Evolutionary conservation across 2,329 filamentous ascomycete genomes (phyloP).

Genomic region (Penicillium sp.): DNA sequence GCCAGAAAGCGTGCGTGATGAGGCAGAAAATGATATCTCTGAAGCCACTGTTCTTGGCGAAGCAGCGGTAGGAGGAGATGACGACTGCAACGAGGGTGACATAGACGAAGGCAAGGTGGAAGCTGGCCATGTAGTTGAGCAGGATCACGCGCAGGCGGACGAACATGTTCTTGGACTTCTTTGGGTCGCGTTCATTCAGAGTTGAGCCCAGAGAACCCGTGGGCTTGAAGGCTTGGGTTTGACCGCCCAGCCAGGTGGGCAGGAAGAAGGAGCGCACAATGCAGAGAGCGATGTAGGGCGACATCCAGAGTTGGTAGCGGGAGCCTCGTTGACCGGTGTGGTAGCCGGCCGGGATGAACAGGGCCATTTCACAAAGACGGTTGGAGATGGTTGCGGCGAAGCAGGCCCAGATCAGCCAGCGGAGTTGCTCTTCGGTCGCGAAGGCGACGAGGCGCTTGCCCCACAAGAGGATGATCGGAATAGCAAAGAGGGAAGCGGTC

Average conservation of each 20-base stretch:
- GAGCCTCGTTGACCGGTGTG: conserved; percentile 57
- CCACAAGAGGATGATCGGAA: conserved; percentile 58
- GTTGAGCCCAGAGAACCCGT: conserved; percentile 57
- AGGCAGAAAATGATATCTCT: conserved; percentile 51
- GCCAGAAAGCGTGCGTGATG: conserved; percentile 62
- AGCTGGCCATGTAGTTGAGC: conserved; percentile 55
- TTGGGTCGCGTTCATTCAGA: conserved; percentile 56
- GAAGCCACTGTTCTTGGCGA: conserved; percentile 39
- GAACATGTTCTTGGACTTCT: conserved; percentile 43
- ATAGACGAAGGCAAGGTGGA: conserved; percentile 57
- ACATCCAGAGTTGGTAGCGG: conserved; percentile 61
- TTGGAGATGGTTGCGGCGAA: conserved; percentile 53
- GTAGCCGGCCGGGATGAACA: conserved; percentile 60
- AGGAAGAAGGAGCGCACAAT: conserved; percentile 58
- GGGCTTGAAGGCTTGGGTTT: conserved; percentile 58
- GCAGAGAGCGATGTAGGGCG: conserved; percentile 58
- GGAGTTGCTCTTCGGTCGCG: conserved; percentile 52
- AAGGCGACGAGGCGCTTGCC: conserved; percentile 59
- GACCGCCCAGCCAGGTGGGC: conserved; percentile 59
- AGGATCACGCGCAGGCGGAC: conserved; percentile 55
- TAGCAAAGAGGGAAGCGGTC: conserved; percentile 55
- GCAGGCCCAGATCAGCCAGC: conserved; percentile 57
- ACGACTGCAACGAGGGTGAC: conserved; percentile 52
- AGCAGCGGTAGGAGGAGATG: conserved; percentile 52
- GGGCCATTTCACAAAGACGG: conserved; percentile 56